Percentiles rank a stretch among this genome's conserved stretches.
Evolutionary conservation across 2,329 filamentous ascomycete genomes (phyloP).

Genomic region (Malbranchea zuffiana): DNA sequence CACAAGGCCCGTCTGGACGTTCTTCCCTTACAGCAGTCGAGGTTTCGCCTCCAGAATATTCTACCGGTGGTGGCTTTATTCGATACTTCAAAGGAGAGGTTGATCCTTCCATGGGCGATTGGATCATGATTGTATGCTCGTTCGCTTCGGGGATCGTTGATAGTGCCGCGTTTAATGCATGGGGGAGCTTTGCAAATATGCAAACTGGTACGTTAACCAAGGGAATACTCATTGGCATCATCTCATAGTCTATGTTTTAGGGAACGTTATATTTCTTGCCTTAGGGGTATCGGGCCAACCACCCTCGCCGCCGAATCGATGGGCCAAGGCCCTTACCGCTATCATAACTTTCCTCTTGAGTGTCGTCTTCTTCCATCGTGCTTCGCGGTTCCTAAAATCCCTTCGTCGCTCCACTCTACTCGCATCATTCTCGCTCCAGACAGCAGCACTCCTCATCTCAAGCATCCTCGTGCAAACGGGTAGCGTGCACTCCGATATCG

Average conservation of each 20-base stretch:
- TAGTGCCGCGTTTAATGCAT: slow-evolving; percentile 15
- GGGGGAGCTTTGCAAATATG: slow-evolving; percentile 17
- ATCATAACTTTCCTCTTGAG: slow-evolving; percentile 30
- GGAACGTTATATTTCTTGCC: slow-evolving; percentile 36
- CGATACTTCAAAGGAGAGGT: slow-evolving; percentile 13
- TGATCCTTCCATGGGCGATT: slow-evolving; percentile 9
- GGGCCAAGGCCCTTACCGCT: slow-evolving; percentile 35
- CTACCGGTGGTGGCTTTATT: slow-evolving; percentile 1
- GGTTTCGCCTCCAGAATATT: slow-evolving; percentile 5
- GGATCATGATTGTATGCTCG: slow-evolving; percentile 14
- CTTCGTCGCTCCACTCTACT: slow-evolving; percentile 31
- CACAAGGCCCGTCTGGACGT: slow-evolving; percentile 9
- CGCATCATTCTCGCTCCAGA: slow-evolving; percentile 31
- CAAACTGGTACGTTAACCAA: slow-evolving; percentile 13
- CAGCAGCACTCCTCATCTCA: slow-evolving; percentile 25
- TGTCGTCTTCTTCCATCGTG: slow-evolving; percentile 31
- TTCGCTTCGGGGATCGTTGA: slow-evolving; percentile 15
- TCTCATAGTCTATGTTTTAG: slow-evolving; percentile 18
- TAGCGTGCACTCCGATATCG: slow-evolving; percentile 23
- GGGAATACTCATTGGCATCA: not conserved
- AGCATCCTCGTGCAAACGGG: slow-evolving; percentile 27
- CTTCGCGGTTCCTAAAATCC: slow-evolving; percentile 23
- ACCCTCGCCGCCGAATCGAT: slow-evolving; percentile 30
- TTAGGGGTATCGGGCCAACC: slow-evolving; percentile 34
- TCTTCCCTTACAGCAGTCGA: slow-evolving; percentile 14